Evolutionary conservation across 176 grass and related monocot genomes (phyloP).

Genomic region (Aegilops speltoides): DNA sequence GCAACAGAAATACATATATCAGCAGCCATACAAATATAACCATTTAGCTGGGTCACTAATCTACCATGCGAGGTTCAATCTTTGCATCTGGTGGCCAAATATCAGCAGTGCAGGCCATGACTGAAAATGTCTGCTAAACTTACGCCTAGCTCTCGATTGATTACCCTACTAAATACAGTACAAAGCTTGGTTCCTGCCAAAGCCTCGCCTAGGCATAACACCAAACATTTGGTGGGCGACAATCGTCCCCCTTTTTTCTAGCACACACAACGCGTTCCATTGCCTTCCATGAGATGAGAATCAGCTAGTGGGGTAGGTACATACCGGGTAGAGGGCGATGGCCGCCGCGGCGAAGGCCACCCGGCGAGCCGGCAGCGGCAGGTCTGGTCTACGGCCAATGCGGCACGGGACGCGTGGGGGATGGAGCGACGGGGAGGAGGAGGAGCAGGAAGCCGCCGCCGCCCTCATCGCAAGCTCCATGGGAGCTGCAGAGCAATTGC

Average conservation of each 20-base stretch:
- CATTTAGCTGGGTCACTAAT: neutral
- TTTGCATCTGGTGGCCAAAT: neutral
- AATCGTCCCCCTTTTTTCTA: too few species aligned
- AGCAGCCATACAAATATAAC: neutral
- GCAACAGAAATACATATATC: neutral
- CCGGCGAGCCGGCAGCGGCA: neutral
- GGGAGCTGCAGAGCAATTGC: neutral
- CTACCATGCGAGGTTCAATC: neutral
- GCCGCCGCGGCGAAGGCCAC: constrained; percentile 1
- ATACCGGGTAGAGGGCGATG: constrained; percentile 25
- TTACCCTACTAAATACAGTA: too few species aligned
- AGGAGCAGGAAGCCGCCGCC: too few species aligned
- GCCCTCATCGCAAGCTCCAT: neutral
- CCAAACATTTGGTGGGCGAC: neutral
- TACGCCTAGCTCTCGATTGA: too few species aligned
- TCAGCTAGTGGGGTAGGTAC: neutral
- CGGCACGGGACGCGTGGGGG: too few species aligned
- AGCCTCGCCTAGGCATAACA: neutral
- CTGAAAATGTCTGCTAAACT: too few species aligned
- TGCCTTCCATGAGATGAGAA: neutral
- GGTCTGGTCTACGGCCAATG: too few species aligned
- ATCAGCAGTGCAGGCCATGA: neutral
- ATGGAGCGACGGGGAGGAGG: too few species aligned
- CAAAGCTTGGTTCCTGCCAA: too few species aligned
- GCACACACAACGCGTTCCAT: neutral